These are phyloP conservation scores for Sabuloglossum arenarium DNA, from an alignment of 495 filamentous ascomycete species.

Conservation along the genomic window DNA sequence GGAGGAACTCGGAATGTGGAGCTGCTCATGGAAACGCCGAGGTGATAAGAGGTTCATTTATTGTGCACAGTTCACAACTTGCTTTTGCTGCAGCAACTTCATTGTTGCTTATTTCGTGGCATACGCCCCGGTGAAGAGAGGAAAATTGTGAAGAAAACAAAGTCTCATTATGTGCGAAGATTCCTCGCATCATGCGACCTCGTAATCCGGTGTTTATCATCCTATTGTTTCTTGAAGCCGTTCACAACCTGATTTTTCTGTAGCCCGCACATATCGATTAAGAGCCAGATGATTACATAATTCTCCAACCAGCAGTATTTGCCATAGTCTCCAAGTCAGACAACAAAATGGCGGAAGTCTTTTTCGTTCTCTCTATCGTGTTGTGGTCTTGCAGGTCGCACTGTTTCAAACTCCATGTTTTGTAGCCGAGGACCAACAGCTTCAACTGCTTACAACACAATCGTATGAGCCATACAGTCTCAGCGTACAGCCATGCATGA, in stretches of 20 bases:
- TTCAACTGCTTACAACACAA: neutral
- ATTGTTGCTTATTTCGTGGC: neutral
- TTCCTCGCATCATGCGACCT: neutral
- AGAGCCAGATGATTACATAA: neutral
- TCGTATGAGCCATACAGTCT: neutral
- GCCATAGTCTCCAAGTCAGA: neutral
- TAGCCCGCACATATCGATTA: neutral
- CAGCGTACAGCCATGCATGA: slow-evolving; percentile 24
- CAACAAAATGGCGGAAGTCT: neutral
- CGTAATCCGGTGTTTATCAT: neutral
- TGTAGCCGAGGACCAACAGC: neutral
- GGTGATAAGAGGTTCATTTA: neutral
- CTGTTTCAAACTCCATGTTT: neutral
- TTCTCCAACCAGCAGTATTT: neutral
- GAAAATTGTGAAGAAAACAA: neutral
- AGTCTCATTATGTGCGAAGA: neutral
- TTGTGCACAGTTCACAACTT: neutral
- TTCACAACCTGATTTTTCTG: too few relatives aligned
- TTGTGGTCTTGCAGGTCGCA: neutral
- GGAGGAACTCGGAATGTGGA: neutral
- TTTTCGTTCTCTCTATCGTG: neutral
- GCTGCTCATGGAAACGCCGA: neutral
- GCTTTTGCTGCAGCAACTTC: neutral
- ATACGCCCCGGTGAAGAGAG: neutral
- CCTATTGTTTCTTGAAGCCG: neutral